Evolutionary conservation across 2,329 filamentous ascomycete genomes (phyloP), one percentile per base, ranked within the genome.

Genomic region (Biscogniauxia marginata): DNA sequence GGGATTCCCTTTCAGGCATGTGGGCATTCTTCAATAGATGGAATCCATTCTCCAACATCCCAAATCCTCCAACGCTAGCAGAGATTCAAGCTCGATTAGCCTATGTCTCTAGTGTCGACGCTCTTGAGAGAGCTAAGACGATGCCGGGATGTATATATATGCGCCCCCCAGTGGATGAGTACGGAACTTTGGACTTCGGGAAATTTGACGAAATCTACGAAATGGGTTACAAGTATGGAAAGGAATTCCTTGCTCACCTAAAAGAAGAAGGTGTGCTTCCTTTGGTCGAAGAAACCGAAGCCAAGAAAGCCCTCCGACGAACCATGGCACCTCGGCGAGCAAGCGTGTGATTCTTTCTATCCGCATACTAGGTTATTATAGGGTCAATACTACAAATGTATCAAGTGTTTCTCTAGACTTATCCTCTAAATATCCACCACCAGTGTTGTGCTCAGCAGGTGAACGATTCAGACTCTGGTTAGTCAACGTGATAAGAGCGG

Each of bases 201-300:
- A 97, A 96, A 73, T 99, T 99, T 73, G 93, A 98, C 67, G 96
- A 99, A 79, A 93, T 99, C 53, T 96, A 96, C 68, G 82, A 89
- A 64, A 82, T 97, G 9, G 96, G 95, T 1, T 96, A 96, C 74
- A 81, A 84, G 53, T 99, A 87, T 69, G 95, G 92, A 4, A 88
- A 89, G 71, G 85, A 91, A 53, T 97, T 88, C 70, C 73, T 99
- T 62, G 84, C 85, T 52, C 82, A 86, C 64, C 77, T 98, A 71
- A 87, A 86, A 69, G 89, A 90, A 43, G 82, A 96, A 66, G 93
- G 93, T 0, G 82, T 88, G 43, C 75, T 99, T 63, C 84, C 84
- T 21, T 66, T 89, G 47, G 80, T 84, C 50, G 86, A 89, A 67
- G 88, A 90, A 76, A 88, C 85, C 19, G 89, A 89, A 67, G 88